phyloP scores from a whole-genome alignment of 116 monocot species.

The Cymodocea nodosa region DNA sequence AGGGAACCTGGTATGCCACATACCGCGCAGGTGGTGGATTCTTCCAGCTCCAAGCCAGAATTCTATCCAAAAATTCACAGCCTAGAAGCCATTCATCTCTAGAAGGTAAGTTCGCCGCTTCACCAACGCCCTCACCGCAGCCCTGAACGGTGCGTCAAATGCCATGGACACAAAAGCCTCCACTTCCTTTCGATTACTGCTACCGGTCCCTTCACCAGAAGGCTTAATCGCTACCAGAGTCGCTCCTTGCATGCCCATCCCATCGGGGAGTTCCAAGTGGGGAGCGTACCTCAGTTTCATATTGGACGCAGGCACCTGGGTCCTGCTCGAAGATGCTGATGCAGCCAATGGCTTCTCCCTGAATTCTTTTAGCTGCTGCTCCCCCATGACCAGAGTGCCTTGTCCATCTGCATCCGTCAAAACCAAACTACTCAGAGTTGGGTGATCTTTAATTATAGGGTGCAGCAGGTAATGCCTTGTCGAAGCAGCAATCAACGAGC shows the following conservation, averaged over 20 bases:
- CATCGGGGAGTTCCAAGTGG: constrained; percentile 49
- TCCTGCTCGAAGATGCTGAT: constrained; percentile 67
- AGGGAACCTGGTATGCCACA: not conserved
- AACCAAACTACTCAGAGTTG: constrained; percentile 48
- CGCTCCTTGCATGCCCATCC: constrained; percentile 66
- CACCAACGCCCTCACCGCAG: constrained; percentile 45
- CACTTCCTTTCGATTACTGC: constrained; percentile 35
- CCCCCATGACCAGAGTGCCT: constrained; percentile 64
- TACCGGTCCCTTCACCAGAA: constrained; percentile 22
- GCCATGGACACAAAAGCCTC: constrained; percentile 50
- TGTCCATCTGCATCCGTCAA: constrained; percentile 75
- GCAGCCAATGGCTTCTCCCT: constrained; percentile 67
- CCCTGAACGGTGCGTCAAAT: constrained; percentile 61
- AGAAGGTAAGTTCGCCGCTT: constrained; percentile 77
- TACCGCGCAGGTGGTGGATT: not conserved
- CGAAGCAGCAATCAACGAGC: constrained; percentile 79
- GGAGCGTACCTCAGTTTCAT: constrained; percentile 80
- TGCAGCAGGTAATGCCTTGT: constrained; percentile 69
- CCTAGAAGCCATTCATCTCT: constrained; percentile 91
- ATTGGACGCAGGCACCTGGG: constrained; percentile 71
- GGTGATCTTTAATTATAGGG: constrained; percentile 71
- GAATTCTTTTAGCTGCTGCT: constrained; percentile 75
- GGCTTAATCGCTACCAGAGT: constrained; percentile 80
- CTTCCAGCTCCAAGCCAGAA: not conserved
- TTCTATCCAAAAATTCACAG: not conserved